These are phyloP conservation scores for Akanthomyces dipterigenus DNA, from an alignment of 2,329 filamentous ascomycete species.

Conservation along the genomic window DNA sequence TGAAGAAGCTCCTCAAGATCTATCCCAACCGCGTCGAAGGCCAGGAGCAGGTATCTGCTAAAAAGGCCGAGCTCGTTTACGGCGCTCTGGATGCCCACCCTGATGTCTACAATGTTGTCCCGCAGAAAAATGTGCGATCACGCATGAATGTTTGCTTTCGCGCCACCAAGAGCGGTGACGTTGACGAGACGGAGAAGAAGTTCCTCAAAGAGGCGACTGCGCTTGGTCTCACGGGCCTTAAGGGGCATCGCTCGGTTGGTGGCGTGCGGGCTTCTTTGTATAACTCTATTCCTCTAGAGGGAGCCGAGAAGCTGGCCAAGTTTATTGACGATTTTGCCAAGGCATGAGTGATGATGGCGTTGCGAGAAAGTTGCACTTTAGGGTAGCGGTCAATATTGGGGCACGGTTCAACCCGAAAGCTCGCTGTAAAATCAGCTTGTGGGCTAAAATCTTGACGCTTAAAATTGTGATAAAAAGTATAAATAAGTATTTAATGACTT, in stretches of 20 bases:
- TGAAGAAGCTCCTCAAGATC: constrained; percentile 62
- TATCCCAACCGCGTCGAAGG: constrained; percentile 65
- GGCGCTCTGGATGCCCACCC: constrained; percentile 66
- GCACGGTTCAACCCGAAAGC: constrained; percentile 1
- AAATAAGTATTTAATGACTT: not conserved
- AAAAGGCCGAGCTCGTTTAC: constrained; percentile 76
- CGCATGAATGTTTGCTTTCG: constrained; percentile 96
- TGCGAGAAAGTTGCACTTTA: not conserved
- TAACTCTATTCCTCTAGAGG: constrained; percentile 68
- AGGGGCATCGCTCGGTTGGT: constrained; percentile 81
- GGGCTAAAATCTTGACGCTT: not conserved
- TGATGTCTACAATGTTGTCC: constrained; percentile 69
- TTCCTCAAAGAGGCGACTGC: constrained; percentile 70
- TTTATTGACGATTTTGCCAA: constrained; percentile 53
- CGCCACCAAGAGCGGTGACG: constrained; percentile 51
- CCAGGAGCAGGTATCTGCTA: constrained; percentile 65
- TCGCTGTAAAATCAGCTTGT: constrained; percentile 5
- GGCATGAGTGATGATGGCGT: constrained; percentile 17
- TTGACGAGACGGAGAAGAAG: constrained; percentile 65
- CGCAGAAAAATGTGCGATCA: constrained; percentile 67
- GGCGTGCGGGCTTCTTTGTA: constrained; percentile 86
- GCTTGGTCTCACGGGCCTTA: constrained; percentile 67
- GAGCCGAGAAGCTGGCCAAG: constrained; percentile 58
- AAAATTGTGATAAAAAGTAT: not conserved
- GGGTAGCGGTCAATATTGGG: not conserved